phyloP scores from a whole-genome alignment of 2,329 filamentous ascomycete genomes.

The Furcasterigmium sp. region DNA sequence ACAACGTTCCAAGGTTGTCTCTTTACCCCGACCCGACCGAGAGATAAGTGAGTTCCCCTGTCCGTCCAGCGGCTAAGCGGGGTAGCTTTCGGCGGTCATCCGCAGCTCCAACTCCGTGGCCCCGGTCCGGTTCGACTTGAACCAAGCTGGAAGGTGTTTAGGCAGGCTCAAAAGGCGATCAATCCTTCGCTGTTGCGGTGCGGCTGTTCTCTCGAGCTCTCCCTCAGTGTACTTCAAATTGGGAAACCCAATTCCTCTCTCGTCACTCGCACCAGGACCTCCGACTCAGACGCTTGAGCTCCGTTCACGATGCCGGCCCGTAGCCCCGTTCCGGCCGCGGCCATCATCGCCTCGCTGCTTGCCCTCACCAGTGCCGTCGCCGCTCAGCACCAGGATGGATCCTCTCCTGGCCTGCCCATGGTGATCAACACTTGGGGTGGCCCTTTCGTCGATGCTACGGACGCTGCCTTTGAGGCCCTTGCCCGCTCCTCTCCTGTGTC shows the following conservation, averaged over 20 bases:
- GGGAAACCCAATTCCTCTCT: no score
- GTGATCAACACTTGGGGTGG: conserved; percentile 52
- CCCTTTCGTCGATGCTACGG: conserved; percentile 44
- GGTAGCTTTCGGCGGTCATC: no score
- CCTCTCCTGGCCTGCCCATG: conserved; percentile 38
- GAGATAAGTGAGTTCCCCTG: no score
- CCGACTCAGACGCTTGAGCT: neutral
- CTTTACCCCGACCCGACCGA: neutral
- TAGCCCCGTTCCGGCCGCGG: conserved; percentile 6
- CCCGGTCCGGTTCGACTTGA: no score
- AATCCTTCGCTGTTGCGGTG: conserved; percentile 1
- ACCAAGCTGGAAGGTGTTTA: neutral
- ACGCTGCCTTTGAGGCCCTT: conserved; percentile 40
- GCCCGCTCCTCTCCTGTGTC: conserved; percentile 17
- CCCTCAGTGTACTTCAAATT: no score
- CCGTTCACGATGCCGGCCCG: conserved; percentile 5
- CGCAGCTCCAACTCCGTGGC: no score
- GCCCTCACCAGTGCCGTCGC: conserved; percentile 8
- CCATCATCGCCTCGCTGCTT: conserved; percentile 11
- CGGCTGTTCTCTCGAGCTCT: no score
- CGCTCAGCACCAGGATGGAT: conserved; percentile 1
- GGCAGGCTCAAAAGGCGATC: neutral
- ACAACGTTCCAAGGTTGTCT: conserved; percentile 3
- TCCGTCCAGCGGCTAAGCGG: no score
- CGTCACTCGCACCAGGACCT: neutral